These are phyloP conservation scores for Trypanosomatidae sp. DNA, from an alignment of 208 protist species.

Conservation along the genomic window DNA sequence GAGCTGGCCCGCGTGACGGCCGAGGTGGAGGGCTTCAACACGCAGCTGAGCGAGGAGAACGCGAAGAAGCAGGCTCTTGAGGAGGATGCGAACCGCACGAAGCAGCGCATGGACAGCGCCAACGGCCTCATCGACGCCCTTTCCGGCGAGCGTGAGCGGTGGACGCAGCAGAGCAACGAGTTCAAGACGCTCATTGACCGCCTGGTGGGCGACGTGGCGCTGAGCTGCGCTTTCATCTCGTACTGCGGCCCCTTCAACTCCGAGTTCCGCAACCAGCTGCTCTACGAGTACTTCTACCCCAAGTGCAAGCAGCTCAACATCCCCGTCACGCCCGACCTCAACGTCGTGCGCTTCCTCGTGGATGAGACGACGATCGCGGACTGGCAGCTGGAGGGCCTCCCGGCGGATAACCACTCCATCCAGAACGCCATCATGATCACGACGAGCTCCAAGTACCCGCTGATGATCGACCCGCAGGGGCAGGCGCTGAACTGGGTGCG, in stretches of 20 bases:
- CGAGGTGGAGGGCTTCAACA: slow-evolving; percentile 94
- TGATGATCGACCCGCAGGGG: slow-evolving; percentile 98
- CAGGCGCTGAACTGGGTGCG: slow-evolving; percentile 98
- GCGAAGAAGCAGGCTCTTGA: slow-evolving; percentile 96
- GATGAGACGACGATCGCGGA: slow-evolving; percentile 96
- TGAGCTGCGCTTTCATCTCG: slow-evolving; percentile 98
- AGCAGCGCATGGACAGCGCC: slow-evolving; percentile 96
- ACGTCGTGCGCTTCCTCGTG: slow-evolving; percentile 96
- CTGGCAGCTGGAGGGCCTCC: slow-evolving; percentile 98
- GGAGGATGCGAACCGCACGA: slow-evolving; percentile 95
- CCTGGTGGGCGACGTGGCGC: slow-evolving; percentile 97
- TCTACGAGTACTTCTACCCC: slow-evolving; percentile 93
- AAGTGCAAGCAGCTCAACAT: slow-evolving; percentile 93
- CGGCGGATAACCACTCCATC: slow-evolving; percentile 98
- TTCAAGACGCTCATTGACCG: slow-evolving; percentile 95
- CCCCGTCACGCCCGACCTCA: slow-evolving; percentile 92
- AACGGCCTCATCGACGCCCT: slow-evolving; percentile 97
- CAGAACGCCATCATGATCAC: slow-evolving; percentile 99
- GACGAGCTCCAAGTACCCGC: slow-evolving; percentile 94
- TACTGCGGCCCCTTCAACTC: slow-evolving; percentile 99
- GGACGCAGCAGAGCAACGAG: slow-evolving; percentile 96
- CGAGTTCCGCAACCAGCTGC: slow-evolving; percentile 94
- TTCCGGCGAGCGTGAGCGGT: slow-evolving; percentile 97
- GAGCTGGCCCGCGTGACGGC: slow-evolving; percentile 94
- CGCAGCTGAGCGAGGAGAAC: slow-evolving; percentile 92